Conservation (phyloP, 225 moss, liverwort and hornwort species). For the Neckera pumila region DNA sequence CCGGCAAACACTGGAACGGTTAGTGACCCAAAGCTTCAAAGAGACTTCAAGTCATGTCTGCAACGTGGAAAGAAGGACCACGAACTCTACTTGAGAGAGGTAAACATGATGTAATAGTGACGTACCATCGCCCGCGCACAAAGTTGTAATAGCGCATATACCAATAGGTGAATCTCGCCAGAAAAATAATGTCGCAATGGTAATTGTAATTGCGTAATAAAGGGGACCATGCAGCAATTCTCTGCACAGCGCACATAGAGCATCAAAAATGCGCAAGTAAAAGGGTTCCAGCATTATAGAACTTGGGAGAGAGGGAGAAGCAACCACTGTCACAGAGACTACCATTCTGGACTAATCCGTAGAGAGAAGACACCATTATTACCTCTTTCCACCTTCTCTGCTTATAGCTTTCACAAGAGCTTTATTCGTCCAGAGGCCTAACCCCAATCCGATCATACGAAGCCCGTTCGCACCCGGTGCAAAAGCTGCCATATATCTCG, state of each 20-base stretch:
- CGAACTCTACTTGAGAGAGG: not conserved
- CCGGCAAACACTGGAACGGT: not conserved
- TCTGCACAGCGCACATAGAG: constrained; percentile 14
- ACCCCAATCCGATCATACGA: constrained; percentile 66
- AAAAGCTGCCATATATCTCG: constrained; percentile 74
- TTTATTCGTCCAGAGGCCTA: constrained; percentile 64
- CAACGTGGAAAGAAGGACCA: not conserved
- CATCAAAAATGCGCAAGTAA: not conserved
- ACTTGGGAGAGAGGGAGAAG: not conserved
- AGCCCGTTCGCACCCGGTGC: constrained; percentile 66
- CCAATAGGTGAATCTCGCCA: constrained; percentile 84
- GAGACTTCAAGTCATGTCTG: not conserved
- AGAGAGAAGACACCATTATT: not conserved
- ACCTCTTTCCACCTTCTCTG: constrained; percentile 81
- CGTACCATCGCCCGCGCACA: constrained; percentile 88
- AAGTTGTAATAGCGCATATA: constrained; percentile 59
- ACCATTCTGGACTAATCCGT: not conserved
- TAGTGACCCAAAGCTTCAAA: not conserved
- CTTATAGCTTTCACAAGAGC: constrained; percentile 68
- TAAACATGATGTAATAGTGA: not conserved
- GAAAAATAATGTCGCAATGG: constrained; percentile 58
- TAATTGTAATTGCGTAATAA: constrained; percentile 64
- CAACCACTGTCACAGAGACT: not conserved
- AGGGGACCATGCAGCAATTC: constrained; percentile 80
- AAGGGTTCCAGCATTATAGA: not conserved